Conservation (phyloP, 75 land plant genomes). For the Ceratopteris richardii region DNA sequence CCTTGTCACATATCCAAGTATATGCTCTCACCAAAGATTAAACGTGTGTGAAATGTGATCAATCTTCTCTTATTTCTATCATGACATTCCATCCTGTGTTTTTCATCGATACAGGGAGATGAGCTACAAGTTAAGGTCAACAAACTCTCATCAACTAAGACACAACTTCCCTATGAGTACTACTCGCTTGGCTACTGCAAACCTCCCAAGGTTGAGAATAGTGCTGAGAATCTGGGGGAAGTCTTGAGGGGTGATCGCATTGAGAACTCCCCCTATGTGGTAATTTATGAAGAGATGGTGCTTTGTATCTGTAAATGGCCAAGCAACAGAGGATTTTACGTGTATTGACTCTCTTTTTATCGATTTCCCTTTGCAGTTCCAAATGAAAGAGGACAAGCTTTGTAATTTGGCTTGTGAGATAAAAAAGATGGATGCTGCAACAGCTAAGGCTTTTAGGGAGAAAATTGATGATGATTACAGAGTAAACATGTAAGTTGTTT, state of each 20-base stretch:
- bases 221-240: conserved; percentile 73
- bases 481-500: conserved; percentile 78
- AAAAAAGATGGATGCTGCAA: conserved; percentile 37
- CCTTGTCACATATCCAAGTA: too few relatives aligned
- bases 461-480: conserved; percentile 87
- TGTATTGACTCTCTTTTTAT: too few relatives aligned
- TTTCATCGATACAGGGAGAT: conserved; percentile 43
- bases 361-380: conserved; percentile 30
- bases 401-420: conserved; percentile 44
- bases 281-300: conserved; percentile 4
- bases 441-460: conserved; percentile 64
- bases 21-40: too few relatives aligned
- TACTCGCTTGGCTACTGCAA: conserved; percentile 54
- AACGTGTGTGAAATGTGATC: too few relatives aligned
- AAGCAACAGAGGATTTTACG: too few relatives aligned
- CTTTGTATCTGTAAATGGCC: too few relatives aligned
- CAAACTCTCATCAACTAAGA: conserved; percentile 63
- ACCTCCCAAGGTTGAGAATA: conserved; percentile 47
- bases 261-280: conserved; percentile 65
- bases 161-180: conserved; percentile 63
- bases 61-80: too few relatives aligned
- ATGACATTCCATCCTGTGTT: too few relatives aligned
- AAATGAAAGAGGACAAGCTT: conserved; percentile 40
- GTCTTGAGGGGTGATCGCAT: conserved; percentile 78
- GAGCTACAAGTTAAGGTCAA: conserved; percentile 62